Percentiles rank a stretch among this genome's conserved stretches.
phyloP scores from a whole-genome alignment of 371 early-diverging fungal species.

The Mucor indicus region DNA sequence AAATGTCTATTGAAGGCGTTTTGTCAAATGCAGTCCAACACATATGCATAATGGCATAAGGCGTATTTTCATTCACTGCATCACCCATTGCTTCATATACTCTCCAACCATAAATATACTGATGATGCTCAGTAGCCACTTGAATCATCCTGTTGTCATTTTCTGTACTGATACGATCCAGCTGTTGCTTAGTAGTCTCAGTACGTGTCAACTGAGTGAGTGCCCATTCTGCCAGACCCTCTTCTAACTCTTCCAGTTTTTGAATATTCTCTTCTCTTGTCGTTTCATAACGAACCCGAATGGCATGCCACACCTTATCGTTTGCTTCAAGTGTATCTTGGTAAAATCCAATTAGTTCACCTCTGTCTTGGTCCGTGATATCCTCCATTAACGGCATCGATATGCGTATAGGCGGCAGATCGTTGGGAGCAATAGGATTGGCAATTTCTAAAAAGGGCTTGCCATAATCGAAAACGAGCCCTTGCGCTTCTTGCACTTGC shows the following conservation, averaged over 20 bases:
- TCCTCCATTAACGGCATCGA: constrained; percentile 32
- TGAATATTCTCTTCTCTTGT: constrained; percentile 6
- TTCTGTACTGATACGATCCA: constrained; percentile 19
- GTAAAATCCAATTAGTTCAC: constrained; percentile 35
- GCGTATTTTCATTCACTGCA: constrained; percentile 29
- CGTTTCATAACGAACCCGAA: constrained; percentile 22
- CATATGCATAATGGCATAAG: constrained; percentile 33
- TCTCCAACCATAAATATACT: constrained; percentile 42
- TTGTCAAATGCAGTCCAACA: constrained; percentile 32
- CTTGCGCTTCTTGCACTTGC: constrained; percentile 34
- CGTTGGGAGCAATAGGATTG: constrained; percentile 31
- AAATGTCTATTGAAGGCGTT: constrained; percentile 13
- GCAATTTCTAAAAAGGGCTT: constrained; percentile 32
- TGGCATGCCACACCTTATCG: constrained; percentile 25
- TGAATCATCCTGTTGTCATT: constrained; percentile 41
- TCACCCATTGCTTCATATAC: constrained; percentile 28
- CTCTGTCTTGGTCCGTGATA: constrained; percentile 30
- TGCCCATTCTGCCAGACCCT: constrained; percentile 20
- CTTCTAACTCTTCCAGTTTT: background rate
- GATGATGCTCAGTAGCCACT: constrained; percentile 17
- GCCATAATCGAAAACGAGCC: constrained; percentile 33
- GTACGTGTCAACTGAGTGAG: constrained; percentile 8
- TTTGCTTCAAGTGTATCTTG: constrained; percentile 17
- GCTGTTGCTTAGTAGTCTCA: constrained; percentile 10
- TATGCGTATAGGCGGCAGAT: constrained; percentile 24